phyloP scores from a whole-genome alignment of 768 basidiomycete genomes.

The Gymnopilus dilepis region DNA sequence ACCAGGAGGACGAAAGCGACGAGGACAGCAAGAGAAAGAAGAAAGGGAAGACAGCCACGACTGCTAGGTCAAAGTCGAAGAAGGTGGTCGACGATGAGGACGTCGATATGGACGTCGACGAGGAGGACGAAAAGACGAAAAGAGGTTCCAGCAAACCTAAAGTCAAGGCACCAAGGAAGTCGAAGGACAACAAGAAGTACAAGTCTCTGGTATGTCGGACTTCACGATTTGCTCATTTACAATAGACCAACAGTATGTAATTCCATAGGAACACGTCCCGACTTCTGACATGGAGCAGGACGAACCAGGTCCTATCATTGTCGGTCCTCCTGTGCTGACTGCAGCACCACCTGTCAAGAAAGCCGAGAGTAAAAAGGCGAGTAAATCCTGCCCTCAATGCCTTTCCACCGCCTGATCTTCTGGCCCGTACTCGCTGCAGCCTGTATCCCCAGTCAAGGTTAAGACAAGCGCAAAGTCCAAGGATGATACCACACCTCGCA shows the following conservation, averaged over 20 bases:
- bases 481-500: conserved; percentile 5
- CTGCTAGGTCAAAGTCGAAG: conserved; percentile 7
- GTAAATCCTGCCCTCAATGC: neutral
- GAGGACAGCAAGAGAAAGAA: conserved; percentile 17
- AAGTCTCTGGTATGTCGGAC: conserved; percentile 43
- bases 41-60: conserved; percentile 15
- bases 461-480: neutral
- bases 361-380: conserved; percentile 8
- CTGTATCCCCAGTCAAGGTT: conserved; percentile 2
- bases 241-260: no score
- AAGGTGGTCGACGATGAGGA: neutral
- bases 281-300: conserved; percentile 46
- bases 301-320: conserved; percentile 21
- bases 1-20: conserved; percentile 14
- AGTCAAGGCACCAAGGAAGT: neutral
- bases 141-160: neutral
- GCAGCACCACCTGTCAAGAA: neutral
- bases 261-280: conserved; percentile 33
- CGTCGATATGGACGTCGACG: conserved; percentile 10
- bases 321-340: conserved; percentile 14
- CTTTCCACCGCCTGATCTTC: neutral
- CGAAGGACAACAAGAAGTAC: conserved; percentile 32
- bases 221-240: no score
- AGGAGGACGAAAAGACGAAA: neutral
- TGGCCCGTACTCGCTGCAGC: neutral